A percentile compares a stretch with the other conserved stretches of the same genome.
These are phyloP conservation scores for Peniophora sp. DNA, from an alignment of 1,284 basidiomycete species.

Conservation along the genomic window DNA sequence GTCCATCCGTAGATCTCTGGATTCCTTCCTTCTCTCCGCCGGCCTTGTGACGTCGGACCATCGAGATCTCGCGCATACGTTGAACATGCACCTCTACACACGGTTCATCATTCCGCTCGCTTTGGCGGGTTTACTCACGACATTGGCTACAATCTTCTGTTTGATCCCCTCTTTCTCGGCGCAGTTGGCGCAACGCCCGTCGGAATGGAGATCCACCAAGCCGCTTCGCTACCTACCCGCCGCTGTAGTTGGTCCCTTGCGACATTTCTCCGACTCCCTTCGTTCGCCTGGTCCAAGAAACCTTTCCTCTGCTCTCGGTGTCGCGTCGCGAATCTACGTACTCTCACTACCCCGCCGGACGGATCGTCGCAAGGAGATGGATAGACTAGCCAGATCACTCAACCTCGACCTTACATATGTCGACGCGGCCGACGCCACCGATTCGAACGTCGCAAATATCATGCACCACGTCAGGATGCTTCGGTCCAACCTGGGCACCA, in stretches of 20 bases:
- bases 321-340: constrained; percentile 40
- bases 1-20: too few relatives aligned
- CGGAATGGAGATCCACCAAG: too few relatives aligned
- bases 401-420: constrained; percentile 44
- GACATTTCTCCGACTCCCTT: background rate
- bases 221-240: too few relatives aligned
- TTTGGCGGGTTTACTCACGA: too few relatives aligned
- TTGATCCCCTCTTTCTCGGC: too few relatives aligned
- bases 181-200: too few relatives aligned
- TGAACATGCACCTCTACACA: too few relatives aligned
- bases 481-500: constrained; percentile 10
- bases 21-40: too few relatives aligned
- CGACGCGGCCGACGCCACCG: constrained; percentile 35
- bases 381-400: constrained; percentile 34
- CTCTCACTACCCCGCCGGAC: constrained; percentile 46
- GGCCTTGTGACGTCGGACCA: too few relatives aligned
- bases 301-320: constrained; percentile 10
- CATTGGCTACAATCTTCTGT: too few relatives aligned
- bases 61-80: too few relatives aligned
- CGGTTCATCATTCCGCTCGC: too few relatives aligned
- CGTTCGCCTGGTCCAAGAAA: background rate
- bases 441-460: constrained; percentile 30
- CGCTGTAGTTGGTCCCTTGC: background rate
- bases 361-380: constrained; percentile 50
- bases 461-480: constrained; percentile 30